phyloP scores from a whole-genome alignment of 2,329 filamentous ascomycete genomes.

The Atkinsonella hypoxylon region DNA sequence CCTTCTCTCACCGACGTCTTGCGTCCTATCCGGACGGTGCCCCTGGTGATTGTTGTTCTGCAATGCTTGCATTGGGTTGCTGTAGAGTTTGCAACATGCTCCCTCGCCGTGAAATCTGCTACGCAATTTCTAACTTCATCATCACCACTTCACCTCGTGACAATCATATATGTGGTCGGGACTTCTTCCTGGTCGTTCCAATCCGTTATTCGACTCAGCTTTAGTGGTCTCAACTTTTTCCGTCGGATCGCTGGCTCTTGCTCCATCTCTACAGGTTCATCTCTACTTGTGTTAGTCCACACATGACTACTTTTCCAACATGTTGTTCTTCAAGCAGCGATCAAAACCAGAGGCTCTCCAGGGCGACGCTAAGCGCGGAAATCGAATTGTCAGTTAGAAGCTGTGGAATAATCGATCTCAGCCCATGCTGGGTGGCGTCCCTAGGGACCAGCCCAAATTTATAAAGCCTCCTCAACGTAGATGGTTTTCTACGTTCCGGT shows the following conservation, averaged over 20 bases:
- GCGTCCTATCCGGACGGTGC: neutral
- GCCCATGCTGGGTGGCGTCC: constrained; percentile 2
- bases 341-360: constrained; percentile 6
- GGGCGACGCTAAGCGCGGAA: constrained; percentile 3
- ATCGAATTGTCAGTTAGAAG: constrained; percentile 14
- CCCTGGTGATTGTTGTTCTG: neutral
- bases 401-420: constrained; percentile 15
- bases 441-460: constrained; percentile 2
- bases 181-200: neutral
- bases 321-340: constrained; percentile 13
- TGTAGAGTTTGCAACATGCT: neutral
- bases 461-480: constrained; percentile 4
- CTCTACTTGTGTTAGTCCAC: constrained; percentile 1
- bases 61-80: neutral
- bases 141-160: neutral
- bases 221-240: constrained; percentile 1
- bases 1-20: neutral
- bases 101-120: neutral
- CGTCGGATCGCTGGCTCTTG: constrained; percentile 3
- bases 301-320: constrained; percentile 10
- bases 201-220: neutral
- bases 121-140: neutral
- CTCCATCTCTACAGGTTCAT: constrained; percentile 4
- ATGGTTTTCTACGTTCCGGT: constrained; percentile 12
- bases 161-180: neutral